phyloP scores from a whole-genome alignment of 345 rosid species.

The Euphorbia peplus region DNA sequence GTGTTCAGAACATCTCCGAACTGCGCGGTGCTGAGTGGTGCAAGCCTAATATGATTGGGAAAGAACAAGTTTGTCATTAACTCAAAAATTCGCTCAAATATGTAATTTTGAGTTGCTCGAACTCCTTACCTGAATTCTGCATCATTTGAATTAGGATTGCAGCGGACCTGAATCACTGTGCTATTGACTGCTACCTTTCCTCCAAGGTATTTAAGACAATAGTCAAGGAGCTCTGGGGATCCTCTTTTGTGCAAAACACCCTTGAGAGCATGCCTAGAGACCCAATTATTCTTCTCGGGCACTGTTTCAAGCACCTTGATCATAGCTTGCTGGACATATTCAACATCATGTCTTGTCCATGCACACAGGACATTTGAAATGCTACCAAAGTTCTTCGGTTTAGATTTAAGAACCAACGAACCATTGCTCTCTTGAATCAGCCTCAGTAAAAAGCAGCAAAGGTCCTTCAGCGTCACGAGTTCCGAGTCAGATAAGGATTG shows the following conservation, averaged over 20 bases:
- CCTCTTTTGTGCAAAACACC: slow-evolving; percentile 48
- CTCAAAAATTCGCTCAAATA: background rate
- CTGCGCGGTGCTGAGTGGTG: slow-evolving; percentile 21
- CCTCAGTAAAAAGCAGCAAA: slow-evolving; percentile 48
- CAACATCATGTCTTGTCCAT: slow-evolving; percentile 54
- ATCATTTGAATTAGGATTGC: slow-evolving; percentile 39
- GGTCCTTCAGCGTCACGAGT: slow-evolving; percentile 52
- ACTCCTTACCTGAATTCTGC: slow-evolving; percentile 50
- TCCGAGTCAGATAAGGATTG: slow-evolving; percentile 44
- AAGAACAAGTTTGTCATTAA: background rate
- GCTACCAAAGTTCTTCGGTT: slow-evolving; percentile 1
- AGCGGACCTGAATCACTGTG: slow-evolving; percentile 43
- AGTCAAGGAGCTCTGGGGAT: slow-evolving; percentile 58
- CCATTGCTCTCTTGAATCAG: slow-evolving; percentile 30
- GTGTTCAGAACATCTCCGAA: slow-evolving; percentile 24
- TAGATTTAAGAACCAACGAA: background rate
- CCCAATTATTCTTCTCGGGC: slow-evolving; percentile 39
- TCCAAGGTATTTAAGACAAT: slow-evolving; percentile 57
- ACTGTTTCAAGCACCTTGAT: slow-evolving; percentile 46
- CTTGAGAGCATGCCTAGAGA: slow-evolving; percentile 52
- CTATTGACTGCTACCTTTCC: slow-evolving; percentile 38
- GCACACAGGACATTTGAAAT: slow-evolving; percentile 33
- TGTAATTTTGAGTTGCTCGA: background rate
- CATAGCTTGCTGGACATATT: slow-evolving; percentile 46
- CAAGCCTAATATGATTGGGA: slow-evolving; percentile 37